Evolutionary conservation across 169 alveolate species (phyloP), one percentile per base, ranked within the genome.

Genomic region (Toxoplasma gondii): DNA sequence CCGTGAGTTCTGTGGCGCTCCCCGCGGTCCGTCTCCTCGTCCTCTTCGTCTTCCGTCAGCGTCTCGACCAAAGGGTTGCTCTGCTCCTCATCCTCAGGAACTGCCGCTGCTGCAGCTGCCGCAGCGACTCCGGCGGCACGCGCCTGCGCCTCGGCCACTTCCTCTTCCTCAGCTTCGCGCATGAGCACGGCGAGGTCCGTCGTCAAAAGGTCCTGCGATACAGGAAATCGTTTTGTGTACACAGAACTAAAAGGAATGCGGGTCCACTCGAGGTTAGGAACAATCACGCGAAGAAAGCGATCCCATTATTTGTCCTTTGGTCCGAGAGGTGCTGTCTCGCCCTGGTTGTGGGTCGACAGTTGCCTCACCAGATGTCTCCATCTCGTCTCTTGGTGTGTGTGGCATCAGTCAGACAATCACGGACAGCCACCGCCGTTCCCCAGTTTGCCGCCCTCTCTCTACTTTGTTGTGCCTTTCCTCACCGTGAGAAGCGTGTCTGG

Each of bases 111-210:
- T 19, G 91, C 93, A 0, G 54, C 84, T 31, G 84, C 93, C 16
- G 93, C 88, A 1, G 74, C 67, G 0, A 34, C 64, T 24, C 67
- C 93, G 41, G 87, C 93, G 7, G 43, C 74, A 2, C 93, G 67
- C 41, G 88, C 31, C 45, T 80, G 93, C 43, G 41, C 69, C 74
- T 90, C 93, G 34, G 53, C 88, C n/a, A 34, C 93, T 34, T 90
- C 93, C 78, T 90, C 93, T 44, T 43, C 53, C 49, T 90, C 74
- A 12, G 93, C 93, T 69, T 90, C 93, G 31, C 87, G 81, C 54
- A 74, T 39, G n/a, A 90, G 41, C 43, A 58, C 70, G 34, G 53
- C 93, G 43, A 90, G 45, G 34, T 90, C 82, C 39, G 92, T 43
- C 43, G 92, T 53, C 29, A 86, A 80, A 44, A 86, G 80, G 17